Conservation (phyloP, 331 rosid species). For the Pyracantha coccinea region DNA sequence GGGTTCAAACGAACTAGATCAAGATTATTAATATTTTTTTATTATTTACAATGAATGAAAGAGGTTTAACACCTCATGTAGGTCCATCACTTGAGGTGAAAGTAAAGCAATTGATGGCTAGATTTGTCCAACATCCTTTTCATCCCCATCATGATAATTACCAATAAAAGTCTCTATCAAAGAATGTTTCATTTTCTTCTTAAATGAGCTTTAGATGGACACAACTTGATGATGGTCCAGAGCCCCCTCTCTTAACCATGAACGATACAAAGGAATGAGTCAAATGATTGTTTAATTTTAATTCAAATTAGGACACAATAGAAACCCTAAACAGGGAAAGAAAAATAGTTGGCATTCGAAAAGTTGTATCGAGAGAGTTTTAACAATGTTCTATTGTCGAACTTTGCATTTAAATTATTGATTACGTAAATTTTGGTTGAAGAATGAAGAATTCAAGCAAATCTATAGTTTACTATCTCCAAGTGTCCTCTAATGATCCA, state of each 20-base stretch:
- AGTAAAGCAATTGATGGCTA: slow-evolving; percentile 35
- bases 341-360: background rate
- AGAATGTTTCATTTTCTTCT: slow-evolving; percentile 69
- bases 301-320: slow-evolving; percentile 1
- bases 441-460: too few relatives aligned
- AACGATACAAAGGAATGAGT: slow-evolving; percentile 33
- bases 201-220: slow-evolving; percentile 49
- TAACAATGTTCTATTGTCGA: background rate
- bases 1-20: too few relatives aligned
- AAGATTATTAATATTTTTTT: too few relatives aligned
- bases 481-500: background rate
- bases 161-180: slow-evolving; percentile 30
- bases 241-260: slow-evolving; percentile 17
- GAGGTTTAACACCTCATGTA: background rate
- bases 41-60: background rate
- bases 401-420: background rate
- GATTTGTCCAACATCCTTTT: slow-evolving; percentile 37
- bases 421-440: background rate
- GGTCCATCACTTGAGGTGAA: slow-evolving; percentile 19
- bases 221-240: slow-evolving; percentile 69
- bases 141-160: slow-evolving; percentile 32
- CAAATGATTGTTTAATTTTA: slow-evolving; percentile 27
- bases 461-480: background rate
- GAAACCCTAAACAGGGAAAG: background rate
- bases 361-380: background rate